Evolutionary conservation across 2,329 filamentous ascomycete genomes (phyloP), one percentile per base, ranked within the genome.

Genomic region (Cladosporium sphaerospermum): DNA sequence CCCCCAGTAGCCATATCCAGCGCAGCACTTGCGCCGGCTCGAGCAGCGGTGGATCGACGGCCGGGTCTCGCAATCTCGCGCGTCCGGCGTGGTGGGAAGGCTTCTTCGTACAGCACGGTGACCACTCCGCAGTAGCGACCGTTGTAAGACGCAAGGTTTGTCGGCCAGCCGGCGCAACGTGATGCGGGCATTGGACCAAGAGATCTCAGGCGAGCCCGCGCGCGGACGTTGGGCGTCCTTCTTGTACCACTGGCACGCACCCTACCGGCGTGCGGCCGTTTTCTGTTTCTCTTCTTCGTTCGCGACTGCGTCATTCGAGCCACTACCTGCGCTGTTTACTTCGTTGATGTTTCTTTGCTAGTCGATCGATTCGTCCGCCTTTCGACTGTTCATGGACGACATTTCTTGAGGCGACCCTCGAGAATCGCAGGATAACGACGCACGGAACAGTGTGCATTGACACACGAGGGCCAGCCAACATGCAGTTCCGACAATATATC

Each of bases 71-170:
- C 48, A 51, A 51, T 51, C 48, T 51, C 48, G 13, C 33, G 37
- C 47, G 28, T 14, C n/a, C 28, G 47, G n/a, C 14, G 14, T 43
- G 31, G 23, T 36, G 39, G 47, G 18, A 43, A 43, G 32, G 40
- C 16, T 37, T 23, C 39, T 37, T 13, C 40, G 40, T 16, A 43
- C 48, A 18, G 37, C n/a, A 33, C 39, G 19, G 48, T 51, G 48
- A 51, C 40, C 37, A 37, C 48, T 44, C 40, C 40, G 48, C 48
- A 51, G 48, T 51, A 51, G 48, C 19, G 48, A 44, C 48, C 32
- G 48, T 51, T 51, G 33, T 40, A 36, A 18, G n/a, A 18, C 40
- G 40, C 32, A 51, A 44, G 33, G 48, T 51, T 51, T 44, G 39
- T 51, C 9, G 41, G 33, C 13, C 39, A 44, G 48, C 31, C 13